Evolutionary conservation across 2,329 filamentous ascomycete species (phyloP), one percentile per base, ranked within the genome.

Genomic region (Alternaria triticina): DNA sequence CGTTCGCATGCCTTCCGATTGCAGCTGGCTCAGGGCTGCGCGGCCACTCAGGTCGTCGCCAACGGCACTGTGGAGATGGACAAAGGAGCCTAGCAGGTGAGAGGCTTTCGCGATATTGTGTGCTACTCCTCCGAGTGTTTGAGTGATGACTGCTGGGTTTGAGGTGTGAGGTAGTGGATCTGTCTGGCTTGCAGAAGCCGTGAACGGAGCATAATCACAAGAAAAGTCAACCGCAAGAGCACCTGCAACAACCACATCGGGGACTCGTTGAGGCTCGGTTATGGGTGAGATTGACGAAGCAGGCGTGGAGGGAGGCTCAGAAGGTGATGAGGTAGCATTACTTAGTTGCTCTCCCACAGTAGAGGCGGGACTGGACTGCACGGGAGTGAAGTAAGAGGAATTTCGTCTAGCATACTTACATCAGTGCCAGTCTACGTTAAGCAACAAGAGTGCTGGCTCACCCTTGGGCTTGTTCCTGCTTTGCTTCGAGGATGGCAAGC

Each of bases 101-200:
- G 92, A 90, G 47, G 95, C 94, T 51, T 93, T 86, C 15, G 96
- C 93, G 47, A 98, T 93, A 74, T 98, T 98, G 74, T 94, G 90
- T 7, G 93, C 96, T 8, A 98, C 96, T 7, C 96, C 96, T 12
- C 96, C 96, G 8, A 97, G 87, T 1, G 91, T 92, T 75, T 97
- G 93, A 36, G 83, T 88, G 68, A 97, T 96, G 13, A 84, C 83
- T 8, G 94, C 89, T 52, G 92, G 92, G 74, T 98, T 98, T 0
- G 95, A 98, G 1, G 94, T 97, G 63, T 94, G 87, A 40, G 90
- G 83, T 54, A 86, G 82, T 6, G 89, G 83, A 25, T 75, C 74
- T 56, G 76, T 64, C 77, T 83, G 63, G 70, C 76, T 72, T 3
- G 74, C 64, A 33, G 81, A 77, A 25, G 77, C 76, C 9, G 78